Conservation (phyloP, 768 basidiomycete species). For the Hemileccinum impolitum region DNA sequence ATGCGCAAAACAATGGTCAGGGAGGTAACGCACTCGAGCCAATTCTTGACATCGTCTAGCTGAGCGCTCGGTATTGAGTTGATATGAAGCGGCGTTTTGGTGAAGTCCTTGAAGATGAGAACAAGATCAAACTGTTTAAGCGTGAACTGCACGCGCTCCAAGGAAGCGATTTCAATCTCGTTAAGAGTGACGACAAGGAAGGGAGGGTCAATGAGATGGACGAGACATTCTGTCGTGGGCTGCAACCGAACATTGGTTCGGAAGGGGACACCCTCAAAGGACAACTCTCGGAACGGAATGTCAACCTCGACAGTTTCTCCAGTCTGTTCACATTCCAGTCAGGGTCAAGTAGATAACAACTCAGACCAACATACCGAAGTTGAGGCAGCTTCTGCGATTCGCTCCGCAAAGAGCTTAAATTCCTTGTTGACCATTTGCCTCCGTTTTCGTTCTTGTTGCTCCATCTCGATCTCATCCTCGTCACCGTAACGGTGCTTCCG, state of each 20-base stretch:
- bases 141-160: slow-evolving; percentile 96
- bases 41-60: slow-evolving; percentile 97
- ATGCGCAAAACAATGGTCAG: not conserved
- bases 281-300: slow-evolving; percentile 94
- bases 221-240: slow-evolving; percentile 94
- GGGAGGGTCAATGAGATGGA: slow-evolving; percentile 92
- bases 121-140: slow-evolving; percentile 97
- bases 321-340: slow-evolving; percentile 38
- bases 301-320: slow-evolving; percentile 91
- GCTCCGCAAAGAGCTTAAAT: slow-evolving; percentile 90
- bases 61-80: slow-evolving; percentile 90
- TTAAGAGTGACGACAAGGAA: slow-evolving; percentile 93
- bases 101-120: slow-evolving; percentile 96
- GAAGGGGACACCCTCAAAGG: slow-evolving; percentile 96
- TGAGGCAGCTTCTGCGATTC: slow-evolving; percentile 81
- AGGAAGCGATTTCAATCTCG: slow-evolving; percentile 94
- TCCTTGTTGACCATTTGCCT: slow-evolving; percentile 89
- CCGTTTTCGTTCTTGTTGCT: slow-evolving; percentile 93
- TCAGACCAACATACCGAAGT: slow-evolving; percentile 53
- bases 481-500: slow-evolving; percentile 96
- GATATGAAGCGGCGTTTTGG: slow-evolving; percentile 87
- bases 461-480: slow-evolving; percentile 98
- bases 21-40: slow-evolving; percentile 79
- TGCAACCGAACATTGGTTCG: slow-evolving; percentile 92
- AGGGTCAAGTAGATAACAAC: not conserved